Evolutionary conservation across 257 asterid genomes (phyloP).

Genomic region (Mitragyna speciosa): DNA sequence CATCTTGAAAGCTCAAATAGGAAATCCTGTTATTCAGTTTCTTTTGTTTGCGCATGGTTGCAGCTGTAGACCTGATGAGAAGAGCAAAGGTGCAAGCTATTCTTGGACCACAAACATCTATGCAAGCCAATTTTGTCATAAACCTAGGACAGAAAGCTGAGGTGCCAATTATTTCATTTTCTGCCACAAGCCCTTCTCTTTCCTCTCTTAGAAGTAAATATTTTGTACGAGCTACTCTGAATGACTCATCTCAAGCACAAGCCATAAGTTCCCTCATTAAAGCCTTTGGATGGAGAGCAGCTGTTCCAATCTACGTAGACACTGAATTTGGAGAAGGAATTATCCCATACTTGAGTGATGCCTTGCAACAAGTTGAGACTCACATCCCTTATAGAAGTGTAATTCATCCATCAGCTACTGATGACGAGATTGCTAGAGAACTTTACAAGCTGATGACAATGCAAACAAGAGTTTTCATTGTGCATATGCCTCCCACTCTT

Average conservation of each 20-base stretch:
- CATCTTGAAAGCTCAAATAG: no score
- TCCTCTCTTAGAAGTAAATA: conserved; percentile 17
- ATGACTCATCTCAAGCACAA: conserved; percentile 42
- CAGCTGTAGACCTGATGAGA: conserved; percentile 25
- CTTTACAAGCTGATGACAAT: conserved; percentile 40
- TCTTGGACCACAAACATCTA: conserved; percentile 16
- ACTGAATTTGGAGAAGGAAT: conserved; percentile 49
- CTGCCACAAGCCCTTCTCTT: conserved; percentile 50
- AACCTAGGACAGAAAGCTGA: conserved; percentile 39
- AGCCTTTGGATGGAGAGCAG: conserved; percentile 42
- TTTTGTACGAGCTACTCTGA: conserved; percentile 44
- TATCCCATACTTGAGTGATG: conserved; percentile 40
- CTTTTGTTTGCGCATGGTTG: not conserved
- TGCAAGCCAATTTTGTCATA: conserved; percentile 23
- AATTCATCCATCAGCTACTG: conserved; percentile 36
- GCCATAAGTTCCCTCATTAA: conserved; percentile 46
- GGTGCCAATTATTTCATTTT: conserved; percentile 46
- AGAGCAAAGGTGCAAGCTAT: not conserved
- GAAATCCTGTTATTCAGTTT: not conserved
- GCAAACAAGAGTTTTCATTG: conserved; percentile 47
- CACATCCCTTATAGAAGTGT: conserved; percentile 40
- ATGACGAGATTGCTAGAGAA: conserved; percentile 34
- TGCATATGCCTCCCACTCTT: conserved; percentile 30
- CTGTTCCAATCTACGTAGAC: conserved; percentile 41
- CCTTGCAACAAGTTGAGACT: conserved; percentile 37